Evolutionary conservation across 306 rosid species (phyloP).

Genomic region (Mimosa pudica): DNA sequence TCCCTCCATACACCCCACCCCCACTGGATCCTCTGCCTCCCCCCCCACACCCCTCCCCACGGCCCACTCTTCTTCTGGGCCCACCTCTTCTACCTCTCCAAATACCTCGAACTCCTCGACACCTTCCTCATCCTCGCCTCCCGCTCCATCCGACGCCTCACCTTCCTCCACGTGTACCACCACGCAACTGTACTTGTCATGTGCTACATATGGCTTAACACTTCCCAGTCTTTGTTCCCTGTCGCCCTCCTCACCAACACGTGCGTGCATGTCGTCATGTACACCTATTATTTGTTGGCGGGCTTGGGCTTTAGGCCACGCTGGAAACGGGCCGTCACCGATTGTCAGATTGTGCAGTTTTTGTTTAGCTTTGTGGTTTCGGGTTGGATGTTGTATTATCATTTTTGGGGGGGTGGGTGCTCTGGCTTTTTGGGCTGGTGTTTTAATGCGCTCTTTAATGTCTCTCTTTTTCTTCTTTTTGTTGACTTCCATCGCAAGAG

Average conservation of each 20-base stretch:
- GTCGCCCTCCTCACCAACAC: slow-evolving; percentile 75
- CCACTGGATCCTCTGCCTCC: slow-evolving; percentile 62
- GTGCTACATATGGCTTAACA: slow-evolving; percentile 76
- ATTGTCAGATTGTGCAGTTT: slow-evolving; percentile 81
- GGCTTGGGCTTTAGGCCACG: slow-evolving; percentile 59
- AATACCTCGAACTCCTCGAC: slow-evolving; percentile 71
- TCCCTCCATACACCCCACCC: slow-evolving; percentile 46
- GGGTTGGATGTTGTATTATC: slow-evolving; percentile 58
- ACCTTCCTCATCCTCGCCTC: slow-evolving; percentile 70
- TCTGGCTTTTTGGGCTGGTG: slow-evolving; percentile 79
- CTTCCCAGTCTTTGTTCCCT: slow-evolving; percentile 79
- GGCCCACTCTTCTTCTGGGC: slow-evolving; percentile 99
- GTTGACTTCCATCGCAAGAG: slow-evolving; percentile 72
- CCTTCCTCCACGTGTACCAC: slow-evolving; percentile 95
- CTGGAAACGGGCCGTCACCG: slow-evolving; percentile 84
- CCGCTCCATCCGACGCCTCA: slow-evolving; percentile 59
- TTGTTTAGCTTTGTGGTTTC: slow-evolving; percentile 71
- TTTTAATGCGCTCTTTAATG: slow-evolving; percentile 76
- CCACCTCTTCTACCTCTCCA: slow-evolving; percentile 88
- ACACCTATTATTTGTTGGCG: slow-evolving; percentile 69
- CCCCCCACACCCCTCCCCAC: slow-evolving; percentile 47
- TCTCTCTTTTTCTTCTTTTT: slow-evolving; percentile 72
- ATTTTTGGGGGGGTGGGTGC: slow-evolving; percentile 68
- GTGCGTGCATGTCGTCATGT: slow-evolving; percentile 81
- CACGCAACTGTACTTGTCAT: slow-evolving; percentile 78